These are phyloP conservation scores for Colletotrichum neosansevieriae DNA, from an alignment of 2,329 filamentous ascomycete species.

Conservation along the genomic window DNA sequence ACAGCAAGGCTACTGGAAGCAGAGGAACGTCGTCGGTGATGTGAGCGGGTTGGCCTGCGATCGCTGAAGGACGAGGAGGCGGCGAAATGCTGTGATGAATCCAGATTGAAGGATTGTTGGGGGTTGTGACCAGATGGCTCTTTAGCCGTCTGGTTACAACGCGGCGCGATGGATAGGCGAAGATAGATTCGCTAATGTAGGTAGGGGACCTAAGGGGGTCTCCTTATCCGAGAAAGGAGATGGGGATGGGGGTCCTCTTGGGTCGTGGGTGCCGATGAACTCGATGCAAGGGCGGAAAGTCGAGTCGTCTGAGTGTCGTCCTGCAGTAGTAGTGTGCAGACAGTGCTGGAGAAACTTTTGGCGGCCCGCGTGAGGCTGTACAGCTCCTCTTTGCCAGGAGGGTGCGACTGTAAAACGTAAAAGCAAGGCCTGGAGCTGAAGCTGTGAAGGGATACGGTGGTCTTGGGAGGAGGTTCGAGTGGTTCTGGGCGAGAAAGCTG, in stretches of 20 bases:
- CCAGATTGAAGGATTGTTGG: conserved; percentile 41
- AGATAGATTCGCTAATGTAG: conserved; percentile 34
- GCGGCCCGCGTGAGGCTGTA: conserved; percentile 33
- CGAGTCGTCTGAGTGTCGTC: conserved; percentile 12
- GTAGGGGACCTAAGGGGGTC: conserved; percentile 31
- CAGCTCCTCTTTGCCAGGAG: conserved; percentile 15
- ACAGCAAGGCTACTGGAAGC: conserved; percentile 48
- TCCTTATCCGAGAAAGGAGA: conserved; percentile 34
- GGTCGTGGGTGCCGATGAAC: neutral
- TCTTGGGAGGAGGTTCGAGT: neutral
- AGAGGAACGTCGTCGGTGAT: conserved; percentile 49
- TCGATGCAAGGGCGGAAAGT: too few species aligned
- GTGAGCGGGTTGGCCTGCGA: conserved; percentile 44
- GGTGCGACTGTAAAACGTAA: conserved; percentile 17
- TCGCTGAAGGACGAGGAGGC: conserved; percentile 46
- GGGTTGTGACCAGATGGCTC: conserved; percentile 42
- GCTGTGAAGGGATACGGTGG: conserved; percentile 16
- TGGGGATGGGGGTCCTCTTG: conserved; percentile 23
- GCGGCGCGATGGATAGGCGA: conserved; percentile 12
- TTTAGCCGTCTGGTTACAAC: conserved; percentile 41
- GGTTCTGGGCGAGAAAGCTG: conserved; percentile 1
- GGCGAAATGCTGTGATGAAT: conserved; percentile 38
- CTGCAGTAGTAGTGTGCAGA: conserved; percentile 13
- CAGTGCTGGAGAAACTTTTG: conserved; percentile 10
- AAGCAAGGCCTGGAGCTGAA: neutral